A percentile compares a stretch with the other conserved stretches of the same genome.
These are phyloP conservation scores for Entomophthora muscae DNA, from an alignment of 371 early-diverging fungal species.

Conservation along the genomic window DNA sequence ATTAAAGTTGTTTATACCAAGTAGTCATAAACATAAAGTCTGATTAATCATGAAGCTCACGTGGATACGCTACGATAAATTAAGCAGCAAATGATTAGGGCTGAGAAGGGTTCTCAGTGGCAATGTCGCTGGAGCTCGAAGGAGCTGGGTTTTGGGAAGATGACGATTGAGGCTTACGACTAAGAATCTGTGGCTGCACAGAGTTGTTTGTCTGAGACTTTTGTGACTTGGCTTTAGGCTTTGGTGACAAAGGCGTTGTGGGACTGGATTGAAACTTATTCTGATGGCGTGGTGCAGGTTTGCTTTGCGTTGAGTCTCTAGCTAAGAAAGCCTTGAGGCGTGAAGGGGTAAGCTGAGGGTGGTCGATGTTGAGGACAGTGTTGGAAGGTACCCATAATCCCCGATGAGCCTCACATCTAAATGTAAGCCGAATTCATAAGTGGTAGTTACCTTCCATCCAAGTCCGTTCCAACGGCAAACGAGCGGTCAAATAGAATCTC, in stretches of 20 bases:
- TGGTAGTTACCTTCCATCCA: conserved; percentile 37
- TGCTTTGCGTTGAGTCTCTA: neutral
- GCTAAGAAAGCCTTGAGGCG: neutral
- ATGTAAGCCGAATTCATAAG: neutral
- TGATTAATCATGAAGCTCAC: too few relatives aligned
- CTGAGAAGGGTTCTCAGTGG: too few relatives aligned
- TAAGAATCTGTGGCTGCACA: neutral
- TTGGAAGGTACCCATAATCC: conserved; percentile 35
- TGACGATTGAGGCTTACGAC: neutral
- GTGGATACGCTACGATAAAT: too few relatives aligned
- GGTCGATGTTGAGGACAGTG: conserved; percentile 33
- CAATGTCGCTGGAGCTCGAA: neutral
- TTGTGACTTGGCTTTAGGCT: neutral
- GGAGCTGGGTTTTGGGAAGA: neutral
- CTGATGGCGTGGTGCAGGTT: neutral
- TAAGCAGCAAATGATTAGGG: too few relatives aligned
- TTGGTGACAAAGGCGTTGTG: neutral
- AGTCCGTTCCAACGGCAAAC: conserved; percentile 58
- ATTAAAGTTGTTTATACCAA: too few relatives aligned
- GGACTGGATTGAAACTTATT: neutral
- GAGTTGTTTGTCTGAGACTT: neutral
- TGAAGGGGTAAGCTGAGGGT: conserved; percentile 20
- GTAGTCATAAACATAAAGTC: too few relatives aligned
- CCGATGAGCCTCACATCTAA: conserved; percentile 34
- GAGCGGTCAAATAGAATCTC: conserved; percentile 75